Evolutionary conservation across 768 basidiomycete species (phyloP).

Genomic region (Heimioporus sp.): DNA sequence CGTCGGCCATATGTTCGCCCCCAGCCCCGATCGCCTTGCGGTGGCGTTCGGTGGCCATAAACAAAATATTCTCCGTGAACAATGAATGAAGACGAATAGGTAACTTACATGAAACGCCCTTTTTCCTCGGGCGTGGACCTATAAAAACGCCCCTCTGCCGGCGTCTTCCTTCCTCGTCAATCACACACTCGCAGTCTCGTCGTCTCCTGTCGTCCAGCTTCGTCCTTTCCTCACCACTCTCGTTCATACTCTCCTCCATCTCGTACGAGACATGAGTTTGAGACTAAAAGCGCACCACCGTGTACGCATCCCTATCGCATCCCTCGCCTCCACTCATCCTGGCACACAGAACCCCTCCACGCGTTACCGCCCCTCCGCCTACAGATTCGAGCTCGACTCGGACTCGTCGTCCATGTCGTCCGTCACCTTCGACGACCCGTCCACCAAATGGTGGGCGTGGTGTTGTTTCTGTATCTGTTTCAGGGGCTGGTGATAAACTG

Average conservation of each 20-base stretch:
- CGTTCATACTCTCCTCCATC: background rate
- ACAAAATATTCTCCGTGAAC: background rate
- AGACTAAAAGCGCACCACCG: constrained; percentile 6
- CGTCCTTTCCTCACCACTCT: background rate
- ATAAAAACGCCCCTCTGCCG: constrained; percentile 5
- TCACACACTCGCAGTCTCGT: constrained; percentile 2
- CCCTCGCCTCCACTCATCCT: background rate
- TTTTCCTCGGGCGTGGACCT: constrained; percentile 7
- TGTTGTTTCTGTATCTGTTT: constrained; percentile 19
- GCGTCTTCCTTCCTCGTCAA: background rate
- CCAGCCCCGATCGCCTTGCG: constrained; percentile 18
- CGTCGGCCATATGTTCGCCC: background rate
- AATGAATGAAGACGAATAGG: background rate
- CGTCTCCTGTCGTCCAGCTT: background rate
- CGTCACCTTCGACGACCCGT: constrained; percentile 22
- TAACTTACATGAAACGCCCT: constrained; percentile 3
- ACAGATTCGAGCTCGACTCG: constrained; percentile 24
- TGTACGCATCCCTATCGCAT: constrained; percentile 3
- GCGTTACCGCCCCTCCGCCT: constrained; percentile 8
- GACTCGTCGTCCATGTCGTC: constrained; percentile 23
- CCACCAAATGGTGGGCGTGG: constrained; percentile 19
- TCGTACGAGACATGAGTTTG: constrained; percentile 5
- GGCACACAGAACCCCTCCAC: constrained; percentile 4
- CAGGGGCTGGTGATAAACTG: constrained; percentile 20
- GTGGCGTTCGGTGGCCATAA: background rate